Percentiles rank a stretch among this genome's conserved stretches.
Evolutionary conservation across 1,284 basidiomycete genomes (phyloP).

Genomic region (Tranzscheliella williamsii): DNA sequence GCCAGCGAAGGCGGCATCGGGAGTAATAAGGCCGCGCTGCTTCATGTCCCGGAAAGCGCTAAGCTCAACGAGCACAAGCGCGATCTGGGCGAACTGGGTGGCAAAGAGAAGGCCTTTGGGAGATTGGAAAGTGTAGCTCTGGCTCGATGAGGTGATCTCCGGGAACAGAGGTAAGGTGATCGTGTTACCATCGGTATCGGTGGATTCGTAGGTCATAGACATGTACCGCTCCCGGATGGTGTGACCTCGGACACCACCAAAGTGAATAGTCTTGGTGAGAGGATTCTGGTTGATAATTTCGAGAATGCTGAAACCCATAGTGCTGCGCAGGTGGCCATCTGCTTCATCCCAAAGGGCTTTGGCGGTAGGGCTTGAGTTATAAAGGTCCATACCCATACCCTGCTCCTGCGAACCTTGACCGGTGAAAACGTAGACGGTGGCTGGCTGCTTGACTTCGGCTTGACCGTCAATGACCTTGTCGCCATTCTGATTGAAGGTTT

Average conservation of each 20-base stretch:
- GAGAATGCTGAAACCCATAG: slow-evolving; percentile 93
- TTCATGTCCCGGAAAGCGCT: slow-evolving; percentile 98
- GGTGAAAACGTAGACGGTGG: slow-evolving; percentile 94
- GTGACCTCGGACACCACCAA: slow-evolving; percentile 97
- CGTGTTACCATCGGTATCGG: slow-evolving; percentile 87
- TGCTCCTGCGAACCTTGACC: slow-evolving; percentile 98
- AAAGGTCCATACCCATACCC: slow-evolving; percentile 99
- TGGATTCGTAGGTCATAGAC: slow-evolving; percentile 90
- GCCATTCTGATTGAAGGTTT: slow-evolving; percentile 80
- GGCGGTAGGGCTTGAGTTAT: slow-evolving; percentile 87
- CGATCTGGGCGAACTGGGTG: slow-evolving; percentile 97
- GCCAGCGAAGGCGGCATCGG: slow-evolving; percentile 88
- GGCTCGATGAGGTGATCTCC: slow-evolving; percentile 48
- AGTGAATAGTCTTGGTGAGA: slow-evolving; percentile 80
- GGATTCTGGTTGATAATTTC: slow-evolving; percentile 70
- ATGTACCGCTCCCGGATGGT: slow-evolving; percentile 97
- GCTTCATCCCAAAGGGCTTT: slow-evolving; percentile 96
- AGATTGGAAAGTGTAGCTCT: slow-evolving; percentile 88
- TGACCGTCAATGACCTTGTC: slow-evolving; percentile 90
- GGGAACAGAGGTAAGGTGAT: slow-evolving; percentile 55
- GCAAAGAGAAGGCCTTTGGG: slow-evolving; percentile 93
- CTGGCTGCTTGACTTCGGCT: slow-evolving; percentile 81
- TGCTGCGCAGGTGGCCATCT: slow-evolving; percentile 86
- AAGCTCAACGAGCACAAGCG: slow-evolving; percentile 89
- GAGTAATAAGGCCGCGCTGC: slow-evolving; percentile 88